Base-by-base conservation (phyloP, 2,329 filamentous ascomycete genomes). In the Scorias spongiosa region DNA sequence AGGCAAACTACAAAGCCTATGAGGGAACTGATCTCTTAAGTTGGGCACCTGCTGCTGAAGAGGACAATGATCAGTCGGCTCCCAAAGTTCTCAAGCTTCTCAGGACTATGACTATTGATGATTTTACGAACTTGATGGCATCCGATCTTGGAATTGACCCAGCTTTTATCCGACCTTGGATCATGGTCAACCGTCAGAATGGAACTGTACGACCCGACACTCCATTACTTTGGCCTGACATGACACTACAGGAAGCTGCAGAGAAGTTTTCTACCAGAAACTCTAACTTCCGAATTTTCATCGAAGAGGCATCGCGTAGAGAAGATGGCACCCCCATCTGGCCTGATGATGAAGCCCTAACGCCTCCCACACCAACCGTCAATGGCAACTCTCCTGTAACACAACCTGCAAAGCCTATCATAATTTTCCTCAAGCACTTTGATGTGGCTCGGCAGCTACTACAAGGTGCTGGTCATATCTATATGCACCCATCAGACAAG, bases 141-240 rank as follows among this genome's bases (percentile, higher is more conserved):
- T 65, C 76, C 34, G 82, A 93, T 45, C 70, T 82, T 41, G 72
- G 69, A 0, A 63, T 82, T 41, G 78, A 88, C 39, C 70, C 81
- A 0, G 77, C 78, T 45, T 75, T 76, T 48, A 66, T 96, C 18
- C 78, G 91, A 17, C 75, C 94, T 14, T 98, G 91, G 93, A 78
- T 86, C 44, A 95, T 98, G 88, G 91, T 98, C 1, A 96, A 95
- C 59, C 81, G 91, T 10, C 91, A 98, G 62, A 98, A 98, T 61
- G 95, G 94, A 64, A 98, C 91, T 0, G 81, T 86, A 32, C 78
- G 91, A 14, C 91, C 93, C 0, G 91, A 98, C 58, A 80, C 85
- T 46, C 84, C 87, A 0, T 78, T 98, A 41, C 76, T 76, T 59
- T 87, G 93, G 56, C 66, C 78, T 2, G 73, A 80, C 5, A 81